Evolutionary conservation across 352 stramenopile genomes (phyloP), one percentile per base, ranked within the genome.

Genomic region (Phytophthora podocarpi): DNA sequence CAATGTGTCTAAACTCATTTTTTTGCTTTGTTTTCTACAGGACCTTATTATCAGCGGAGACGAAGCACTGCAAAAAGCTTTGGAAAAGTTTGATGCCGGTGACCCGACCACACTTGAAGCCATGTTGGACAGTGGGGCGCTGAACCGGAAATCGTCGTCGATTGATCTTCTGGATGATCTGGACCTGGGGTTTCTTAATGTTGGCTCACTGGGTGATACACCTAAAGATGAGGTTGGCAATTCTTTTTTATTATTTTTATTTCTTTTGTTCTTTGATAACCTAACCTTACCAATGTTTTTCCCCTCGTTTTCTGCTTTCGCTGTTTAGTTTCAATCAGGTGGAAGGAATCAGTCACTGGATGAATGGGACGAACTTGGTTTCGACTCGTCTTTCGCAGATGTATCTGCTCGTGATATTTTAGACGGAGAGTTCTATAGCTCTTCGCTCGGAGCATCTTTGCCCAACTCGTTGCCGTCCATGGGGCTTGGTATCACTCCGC

Each of bases 31-130:
- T 9, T n/a, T n/a, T n/a, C 18, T 37, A n/a, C 47, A 91, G 81
- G 89, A 97, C 59, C 60, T 97, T 30, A 97, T 97, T 66, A 97
- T 97, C 50, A 96, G 87, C 41, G 90, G 90, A 43, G 90, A 97
- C 46, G 84, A 94, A 63, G 84, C 90, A 42, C 62, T 97, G 61
- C 90, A 96, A 49, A 89, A 93, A 57, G 90, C 89, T 13, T 66
- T 97, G 8, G 90, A 97, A 68, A 93, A 92, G 21, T 97, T 94
- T 43, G 90, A 96, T 39, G 84, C 86, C 0, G 90, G 90, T 10
- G 88, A 97, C 49, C 72, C 90, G 5, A 90, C 85, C 15, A 89
- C 85, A 39, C 79, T 97, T 4, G 85, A 95, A 67, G 85, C 85
- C 27, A 83, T 94, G 75, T 68, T 96, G 36, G 83, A 95, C 55